Percentiles rank a stretch among this genome's conserved stretches.
phyloP scores from a whole-genome alignment of 179 eudicot genomes.

The Carnegiea gigantea region DNA sequence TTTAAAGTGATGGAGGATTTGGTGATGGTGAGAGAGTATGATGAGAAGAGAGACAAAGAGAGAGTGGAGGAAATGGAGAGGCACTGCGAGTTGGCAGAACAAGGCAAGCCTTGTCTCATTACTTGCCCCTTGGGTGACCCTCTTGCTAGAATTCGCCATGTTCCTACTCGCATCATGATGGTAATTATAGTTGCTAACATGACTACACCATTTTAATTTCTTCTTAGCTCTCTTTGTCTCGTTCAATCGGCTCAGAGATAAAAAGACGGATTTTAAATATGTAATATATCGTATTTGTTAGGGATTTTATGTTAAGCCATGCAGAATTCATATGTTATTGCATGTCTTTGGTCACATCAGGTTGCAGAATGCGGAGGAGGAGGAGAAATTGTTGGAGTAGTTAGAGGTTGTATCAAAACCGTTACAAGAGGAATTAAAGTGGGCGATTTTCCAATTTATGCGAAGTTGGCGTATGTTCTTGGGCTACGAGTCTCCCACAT shows the following conservation, averaged over 20 bases:
- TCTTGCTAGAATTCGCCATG: slow-evolving; percentile 54
- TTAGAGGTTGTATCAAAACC: slow-evolving; percentile 67
- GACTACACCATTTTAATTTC: neutral
- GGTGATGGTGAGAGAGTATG: slow-evolving; percentile 59
- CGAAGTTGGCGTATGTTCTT: slow-evolving; percentile 68
- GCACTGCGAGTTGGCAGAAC: slow-evolving; percentile 63
- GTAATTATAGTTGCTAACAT: slow-evolving; percentile 29
- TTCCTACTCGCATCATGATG: slow-evolving; percentile 57
- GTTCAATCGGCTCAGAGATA: too few species aligned
- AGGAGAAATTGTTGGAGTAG: slow-evolving; percentile 65
- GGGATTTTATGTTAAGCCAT: too few species aligned
- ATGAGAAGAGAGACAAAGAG: slow-evolving; percentile 45
- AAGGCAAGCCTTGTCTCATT: slow-evolving; percentile 52
- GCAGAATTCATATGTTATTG: neutral
- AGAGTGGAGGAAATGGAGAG: slow-evolving; percentile 65
- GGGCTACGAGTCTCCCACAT: slow-evolving; percentile 76
- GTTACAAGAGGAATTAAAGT: slow-evolving; percentile 54
- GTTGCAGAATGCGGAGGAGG: slow-evolving; percentile 65
- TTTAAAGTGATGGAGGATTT: neutral
- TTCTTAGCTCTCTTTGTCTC: neutral
- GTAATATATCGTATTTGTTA: too few species aligned
- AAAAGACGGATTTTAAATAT: too few species aligned
- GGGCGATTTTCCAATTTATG: slow-evolving; percentile 41
- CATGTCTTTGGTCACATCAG: slow-evolving; percentile 33
- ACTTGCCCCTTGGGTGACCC: slow-evolving; percentile 84